A percentile compares a stretch with the other conserved stretches of the same genome.
Evolutionary conservation across 2,329 filamentous ascomycete species (phyloP).

Genomic region (Pseudohalonectria lignicola): DNA sequence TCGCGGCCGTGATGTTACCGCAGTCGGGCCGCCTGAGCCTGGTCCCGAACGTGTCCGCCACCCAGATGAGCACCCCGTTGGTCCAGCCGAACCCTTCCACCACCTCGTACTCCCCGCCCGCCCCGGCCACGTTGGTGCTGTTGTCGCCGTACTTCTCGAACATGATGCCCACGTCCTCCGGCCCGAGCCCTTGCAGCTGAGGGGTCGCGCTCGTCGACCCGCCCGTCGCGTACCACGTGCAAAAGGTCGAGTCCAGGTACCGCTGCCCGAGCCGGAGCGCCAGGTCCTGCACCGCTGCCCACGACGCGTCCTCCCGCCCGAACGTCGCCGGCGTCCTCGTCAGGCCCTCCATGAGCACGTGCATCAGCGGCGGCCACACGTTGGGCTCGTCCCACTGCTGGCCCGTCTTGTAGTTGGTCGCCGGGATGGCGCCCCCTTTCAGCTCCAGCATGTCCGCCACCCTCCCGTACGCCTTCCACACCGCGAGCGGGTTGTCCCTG

Average conservation of each 20-base stretch:
- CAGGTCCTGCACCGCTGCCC: constrained; percentile 39
- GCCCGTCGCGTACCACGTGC: constrained; percentile 59
- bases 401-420: constrained; percentile 48
- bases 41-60: constrained; percentile 49
- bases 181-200: constrained; percentile 32
- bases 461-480: constrained; percentile 41
- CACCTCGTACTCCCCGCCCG: constrained; percentile 58
- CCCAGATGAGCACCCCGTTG: constrained; percentile 58
- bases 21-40: constrained; percentile 44
- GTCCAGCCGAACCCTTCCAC: constrained; percentile 64
- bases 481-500: constrained; percentile 45
- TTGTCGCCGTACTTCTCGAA: constrained; percentile 54
- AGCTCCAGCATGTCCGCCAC: constrained; percentile 40
- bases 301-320: constrained; percentile 39
- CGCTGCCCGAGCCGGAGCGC: constrained; percentile 51
- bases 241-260: constrained; percentile 57
- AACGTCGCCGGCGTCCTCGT: constrained; percentile 48
- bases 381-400: constrained; percentile 64
- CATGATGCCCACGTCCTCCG: constrained; percentile 44
- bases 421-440: constrained; percentile 45
- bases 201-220: constrained; percentile 43
- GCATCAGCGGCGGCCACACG: constrained; percentile 58
- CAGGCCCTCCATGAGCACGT: constrained; percentile 51
- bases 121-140: constrained; percentile 46
- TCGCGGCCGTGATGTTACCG: constrained; percentile 33